Evolutionary conservation across 2,329 filamentous ascomycete genomes (phyloP), one percentile per base, ranked within the genome.

Genomic region (Aspergillus proliferans): DNA sequence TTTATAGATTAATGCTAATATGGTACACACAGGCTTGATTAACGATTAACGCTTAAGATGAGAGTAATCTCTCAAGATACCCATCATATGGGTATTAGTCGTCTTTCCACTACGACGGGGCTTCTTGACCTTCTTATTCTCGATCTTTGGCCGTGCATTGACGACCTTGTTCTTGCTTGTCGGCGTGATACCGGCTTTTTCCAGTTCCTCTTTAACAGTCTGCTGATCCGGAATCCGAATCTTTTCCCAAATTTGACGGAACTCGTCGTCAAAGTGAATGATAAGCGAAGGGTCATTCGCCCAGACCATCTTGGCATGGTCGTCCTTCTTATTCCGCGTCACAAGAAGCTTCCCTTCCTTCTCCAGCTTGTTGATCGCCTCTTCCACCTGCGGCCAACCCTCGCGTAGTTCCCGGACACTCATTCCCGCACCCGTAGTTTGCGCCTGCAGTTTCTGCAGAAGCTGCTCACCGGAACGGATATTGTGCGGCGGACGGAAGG

Each of bases 321-420:
- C 86, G 67, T 97, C 92, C 74, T 97, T 97, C 72, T 93, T 94
- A 48, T 91, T 91, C 52, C 91, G 83, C 19, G 88, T 87, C 5
- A 96, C 88, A 33, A 97, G 78, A 42, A 97, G 78, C 68, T 86
- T 85, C 63, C 91, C 85, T 65, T 87, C 81, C 38, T 71, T 72
- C 73, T 96, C 92, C 46, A 98, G 78, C 58, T 81, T 77, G 54
- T 86, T 81, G 65, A 98, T 86, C 8, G 86, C 81, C 18, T 85
- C 81, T 52, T 91, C 84, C 62, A 89, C 94, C 60, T 86, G 85
- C 21, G 86, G 84, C 93, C 93, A 98, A 54, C 93, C 93, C 66
- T 98, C 93, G 71, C 95, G 95, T 53, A 98, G 80, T 61, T 96
- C 90, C 67, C 89, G 90, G 54, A 97, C 88, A 34, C 79, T 79